These are phyloP conservation scores for Penicillium sp. DNA, from an alignment of 2,329 filamentous ascomycete species.

Conservation along the genomic window DNA sequence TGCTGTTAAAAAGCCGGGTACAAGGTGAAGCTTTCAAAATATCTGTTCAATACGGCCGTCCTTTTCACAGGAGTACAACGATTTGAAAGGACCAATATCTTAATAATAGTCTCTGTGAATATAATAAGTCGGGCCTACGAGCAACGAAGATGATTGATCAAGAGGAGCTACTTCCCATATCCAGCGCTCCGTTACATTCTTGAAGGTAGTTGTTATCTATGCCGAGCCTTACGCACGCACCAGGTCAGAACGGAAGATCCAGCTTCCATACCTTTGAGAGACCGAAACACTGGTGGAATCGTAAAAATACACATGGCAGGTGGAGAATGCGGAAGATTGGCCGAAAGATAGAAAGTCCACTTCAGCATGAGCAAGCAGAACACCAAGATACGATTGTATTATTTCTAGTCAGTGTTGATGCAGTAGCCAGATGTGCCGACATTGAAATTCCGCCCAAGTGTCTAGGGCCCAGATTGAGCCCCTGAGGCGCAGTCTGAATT, in stretches of 20 bases:
- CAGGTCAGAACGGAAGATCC: not conserved
- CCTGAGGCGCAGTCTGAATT: not conserved
- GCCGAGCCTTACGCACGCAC: not conserved
- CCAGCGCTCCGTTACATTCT: no score
- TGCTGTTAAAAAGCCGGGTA: no score
- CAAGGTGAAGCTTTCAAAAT: no score
- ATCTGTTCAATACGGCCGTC: no score
- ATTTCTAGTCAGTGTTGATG: not conserved
- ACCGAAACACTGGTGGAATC: not conserved
- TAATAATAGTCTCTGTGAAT: no score
- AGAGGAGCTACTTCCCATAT: no score
- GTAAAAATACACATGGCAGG: not conserved
- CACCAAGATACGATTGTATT: not conserved
- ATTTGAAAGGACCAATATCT: no score
- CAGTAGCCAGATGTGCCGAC: not conserved
- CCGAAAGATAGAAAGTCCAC: not conserved
- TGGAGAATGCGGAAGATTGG: not conserved
- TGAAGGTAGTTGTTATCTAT: no score
- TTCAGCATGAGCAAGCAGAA: not conserved
- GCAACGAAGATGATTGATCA: no score
- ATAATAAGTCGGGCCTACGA: no score
- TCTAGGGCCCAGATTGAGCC: not conserved
- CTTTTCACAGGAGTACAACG: no score
- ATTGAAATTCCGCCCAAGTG: not conserved
- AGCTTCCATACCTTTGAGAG: not conserved